phyloP scores from a whole-genome alignment of 495 filamentous ascomycete species.

The Echria macrotheca region DNA sequence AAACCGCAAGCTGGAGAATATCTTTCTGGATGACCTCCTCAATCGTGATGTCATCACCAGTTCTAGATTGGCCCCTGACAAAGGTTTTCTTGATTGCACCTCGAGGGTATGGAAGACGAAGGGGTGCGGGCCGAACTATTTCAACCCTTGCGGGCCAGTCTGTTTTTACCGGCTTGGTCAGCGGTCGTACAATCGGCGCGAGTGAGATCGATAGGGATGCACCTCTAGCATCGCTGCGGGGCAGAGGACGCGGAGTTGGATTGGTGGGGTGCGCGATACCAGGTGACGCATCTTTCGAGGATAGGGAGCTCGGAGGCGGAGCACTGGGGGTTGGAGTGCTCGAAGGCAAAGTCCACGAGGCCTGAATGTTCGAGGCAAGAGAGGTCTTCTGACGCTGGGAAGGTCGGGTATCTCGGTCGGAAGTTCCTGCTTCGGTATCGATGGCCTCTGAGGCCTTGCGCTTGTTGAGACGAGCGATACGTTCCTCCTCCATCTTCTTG shows the following conservation, averaged over 20 bases:
- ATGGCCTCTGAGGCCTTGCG: constrained; percentile 44
- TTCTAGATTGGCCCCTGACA: constrained; percentile 50
- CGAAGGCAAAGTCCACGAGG: no score
- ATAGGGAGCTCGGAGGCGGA: no score
- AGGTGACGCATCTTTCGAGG: no score
- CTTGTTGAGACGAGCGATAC: constrained; percentile 62
- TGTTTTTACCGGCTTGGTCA: no score
- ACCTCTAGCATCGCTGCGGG: not conserved
- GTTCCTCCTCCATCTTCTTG: constrained; percentile 80
- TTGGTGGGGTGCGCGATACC: no score
- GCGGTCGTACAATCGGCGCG: no score
- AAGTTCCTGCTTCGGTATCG: not conserved
- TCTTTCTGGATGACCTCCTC: constrained; percentile 79
- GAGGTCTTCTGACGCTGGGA: constrained; percentile 26
- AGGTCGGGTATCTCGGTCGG: no score
- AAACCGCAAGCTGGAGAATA: constrained; percentile 65
- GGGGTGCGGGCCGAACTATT: no score
- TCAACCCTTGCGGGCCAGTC: no score
- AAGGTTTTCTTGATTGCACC: constrained; percentile 84
- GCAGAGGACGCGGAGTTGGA: not conserved
- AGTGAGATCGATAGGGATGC: no score
- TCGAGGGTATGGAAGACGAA: constrained; percentile 51
- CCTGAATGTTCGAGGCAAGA: no score
- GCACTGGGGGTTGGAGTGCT: no score
- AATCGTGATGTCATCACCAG: constrained; percentile 72